Evolutionary conservation across 2,329 filamentous ascomycete species (phyloP), one percentile per base, ranked within the genome.

Genomic region (Sporothrix luriei): DNA sequence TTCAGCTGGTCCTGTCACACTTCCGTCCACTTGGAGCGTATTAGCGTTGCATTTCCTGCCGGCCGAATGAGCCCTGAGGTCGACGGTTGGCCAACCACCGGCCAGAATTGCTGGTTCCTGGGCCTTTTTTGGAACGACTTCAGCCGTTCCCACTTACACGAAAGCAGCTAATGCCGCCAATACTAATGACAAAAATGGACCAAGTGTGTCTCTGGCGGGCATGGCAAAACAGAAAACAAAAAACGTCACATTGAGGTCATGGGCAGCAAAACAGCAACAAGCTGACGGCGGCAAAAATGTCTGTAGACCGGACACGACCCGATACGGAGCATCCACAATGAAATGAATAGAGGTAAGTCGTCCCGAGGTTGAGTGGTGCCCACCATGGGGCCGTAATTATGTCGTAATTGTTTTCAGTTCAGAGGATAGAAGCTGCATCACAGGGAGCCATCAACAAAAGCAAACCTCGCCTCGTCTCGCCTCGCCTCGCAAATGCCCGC

Each of bases 1-100:
- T 65, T 65, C 62, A 65, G 62, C 62, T 65, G 24, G 46, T 16
- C 46, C 11, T 65, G 62, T 46, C 62, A 65, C 62, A 65, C 62
- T 51, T 51, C 46, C 5, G 13, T 19, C 49, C 43, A 13, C 38
- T 43, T 13, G 38, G 61, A 49, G 43, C 43, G 40, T 43, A 16
- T 43, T 38, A 65, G 46, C 62, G 46, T 49, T 65, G 43, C 43
- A 65, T 51, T 65, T 62, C 51, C 43, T 33, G 40, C 59, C 21
- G 59, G 59, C 14, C 21, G 40, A 48, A 19, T 33, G 55, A 38
- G 43, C 33, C 55, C 40, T 46, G 33, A 33, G 38, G 57, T 62
- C 46, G 57, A 26, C 57, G 57, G 43, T 64, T 49, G 43, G 43
- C 61, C 61, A 64, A 64, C 43, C 61, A 49, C 61, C 24, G 21